Base-by-base conservation (phyloP, 1,139 yeast genomes). In the Suhomyces panamericanus region DNA sequence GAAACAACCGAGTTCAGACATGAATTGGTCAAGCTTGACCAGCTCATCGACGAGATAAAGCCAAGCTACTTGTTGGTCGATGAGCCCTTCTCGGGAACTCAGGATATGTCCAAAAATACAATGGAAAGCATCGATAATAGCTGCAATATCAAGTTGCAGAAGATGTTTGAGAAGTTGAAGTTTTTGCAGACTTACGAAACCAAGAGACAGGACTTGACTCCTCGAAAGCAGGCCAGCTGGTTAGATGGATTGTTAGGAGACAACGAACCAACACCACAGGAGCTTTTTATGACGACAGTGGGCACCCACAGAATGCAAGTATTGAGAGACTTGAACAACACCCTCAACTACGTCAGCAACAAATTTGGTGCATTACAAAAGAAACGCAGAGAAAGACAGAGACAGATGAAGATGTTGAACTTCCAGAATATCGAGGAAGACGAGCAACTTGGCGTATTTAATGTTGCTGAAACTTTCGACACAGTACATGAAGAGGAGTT, bases 101-200 rank as follows among this genome's bases (percentile, higher is more conserved):
- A 50, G 54, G 30, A 55, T 7, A 63, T 78, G 55, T 56, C 73
- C 1, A 69, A 69, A 9, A 69, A 63, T 6, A 83, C 80, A 41
- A 78, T 80, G 56, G 78, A 79, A 50, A 72, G 73, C 36, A 69
- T 81, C 26, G 86, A 81, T 49, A 76, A 78, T 46, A 83, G 80
- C 48, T 69, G 80, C 38, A 73, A 79, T 47, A 58, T 71, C 27
- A 75, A 77, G 54, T 56, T 80, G 31, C 83, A 79, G 50, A 74
- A 75, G 47, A 63, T 75, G 55, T 70, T 69, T 44, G 78, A 79
- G 49, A 77, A 80, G 57, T 64, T 79, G 42, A 77, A 72, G 54
- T 62, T 68, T 37, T 56, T 81, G 40, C 81, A 78, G 47, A 61
- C 65, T 2, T 82, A 82, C 54, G 86, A 81, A 58, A 56, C 57